These are phyloP conservation scores for Lindgomyces ingoldianus DNA, from an alignment of 495 filamentous ascomycete genomes.

Conservation along the genomic window DNA sequence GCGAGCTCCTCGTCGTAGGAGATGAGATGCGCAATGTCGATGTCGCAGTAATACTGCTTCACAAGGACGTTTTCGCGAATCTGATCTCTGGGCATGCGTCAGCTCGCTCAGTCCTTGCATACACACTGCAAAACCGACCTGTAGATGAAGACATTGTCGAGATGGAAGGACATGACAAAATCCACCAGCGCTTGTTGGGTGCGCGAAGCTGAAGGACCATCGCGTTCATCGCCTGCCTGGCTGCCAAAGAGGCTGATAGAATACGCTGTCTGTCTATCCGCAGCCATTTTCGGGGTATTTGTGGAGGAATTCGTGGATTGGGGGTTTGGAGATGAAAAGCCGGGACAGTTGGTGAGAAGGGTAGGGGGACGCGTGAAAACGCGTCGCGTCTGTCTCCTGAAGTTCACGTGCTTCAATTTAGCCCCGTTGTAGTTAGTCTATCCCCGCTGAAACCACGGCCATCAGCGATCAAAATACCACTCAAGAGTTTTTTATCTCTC, in stretches of 20 bases:
- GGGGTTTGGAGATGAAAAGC: too few relatives aligned
- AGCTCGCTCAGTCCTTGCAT: neutral
- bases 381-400: neutral
- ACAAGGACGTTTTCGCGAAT: conserved; percentile 92
- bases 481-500: too few relatives aligned
- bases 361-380: neutral
- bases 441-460: too few relatives aligned
- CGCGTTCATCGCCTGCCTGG: conserved; percentile 55
- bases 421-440: neutral
- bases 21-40: conserved; percentile 94
- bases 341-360: neutral
- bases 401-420: neutral
- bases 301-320: neutral
- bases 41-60: conserved; percentile 94
- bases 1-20: conserved; percentile 96
- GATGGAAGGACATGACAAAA: conserved; percentile 91
- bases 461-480: too few relatives aligned
- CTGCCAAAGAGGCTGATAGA: conserved; percentile 74
- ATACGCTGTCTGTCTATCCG: conserved; percentile 89
- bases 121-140: conserved; percentile 54
- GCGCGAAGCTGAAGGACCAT: conserved; percentile 59
- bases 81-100: conserved; percentile 68
- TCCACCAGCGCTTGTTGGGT: conserved; percentile 61
- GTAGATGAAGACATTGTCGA: conserved; percentile 96
- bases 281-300: conserved; percentile 57